Base-by-base conservation (phyloP, 108 stramenopile genomes). In the Skeletonema costatum region DNA sequence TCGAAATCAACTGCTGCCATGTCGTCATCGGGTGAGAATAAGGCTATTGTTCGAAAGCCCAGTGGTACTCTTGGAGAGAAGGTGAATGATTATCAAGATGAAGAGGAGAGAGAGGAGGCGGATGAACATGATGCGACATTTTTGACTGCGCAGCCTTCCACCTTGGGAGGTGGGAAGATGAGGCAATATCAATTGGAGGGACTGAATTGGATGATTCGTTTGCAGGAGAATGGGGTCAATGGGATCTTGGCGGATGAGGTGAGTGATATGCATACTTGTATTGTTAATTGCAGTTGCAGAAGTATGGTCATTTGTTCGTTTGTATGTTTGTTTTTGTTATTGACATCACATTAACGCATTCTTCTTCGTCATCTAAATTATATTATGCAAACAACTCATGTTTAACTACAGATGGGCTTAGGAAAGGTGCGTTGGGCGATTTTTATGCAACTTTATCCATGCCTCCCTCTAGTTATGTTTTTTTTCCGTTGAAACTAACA, bases 131-230 rank as follows among this genome's bases (percentile, higher is more conserved):
- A 83, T 46, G 84, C 89, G 1, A 96, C 93, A 2, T 93, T 88
- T 50, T 80, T 98, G 14, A 82, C 83, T 16, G 64, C 80, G 36
- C 98, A 98, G 82, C 98, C 98, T 11, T 78, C 81, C 33, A 84
- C 83, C 13, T 76, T 96, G 42, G 89, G 76, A 21, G 88, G 80
- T 50, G 87, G 94, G 29, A 82, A 84, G 71, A 94, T 98, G 86
- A 74, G 97, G 41, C 76, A 85, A 30, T 98, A 98, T 81, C 98
- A 98, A 89, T 77, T 96, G 17, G 90, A 90, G 70, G 97, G 98
- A 10, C 77, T 98, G 70, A 95, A 96, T 76, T 98, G 98, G 98
- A 93, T 98, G 81, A 91, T 96, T 75, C 88, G 92, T 3, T 77
- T 98, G 46, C 92, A 96, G 60, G 97, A 97, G 71, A 88, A 93